These are phyloP conservation scores for Pouteria campechiana DNA, from an alignment of 179 eudicot species.

Conservation along the genomic window DNA sequence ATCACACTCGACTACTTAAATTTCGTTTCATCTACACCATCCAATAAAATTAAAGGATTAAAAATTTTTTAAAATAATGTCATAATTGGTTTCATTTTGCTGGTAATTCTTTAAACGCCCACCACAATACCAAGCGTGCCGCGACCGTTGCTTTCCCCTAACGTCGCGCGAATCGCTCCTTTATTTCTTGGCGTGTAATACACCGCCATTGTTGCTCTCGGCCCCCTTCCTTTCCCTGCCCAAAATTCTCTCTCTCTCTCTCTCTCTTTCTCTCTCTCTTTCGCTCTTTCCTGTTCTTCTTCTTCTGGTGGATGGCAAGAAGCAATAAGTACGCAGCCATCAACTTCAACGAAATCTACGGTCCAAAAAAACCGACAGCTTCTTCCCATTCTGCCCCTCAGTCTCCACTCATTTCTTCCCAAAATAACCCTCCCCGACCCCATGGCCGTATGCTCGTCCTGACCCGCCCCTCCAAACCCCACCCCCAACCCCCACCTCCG, in stretches of 20 bases:
- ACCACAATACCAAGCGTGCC: too few relatives aligned
- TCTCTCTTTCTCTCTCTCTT: neutral
- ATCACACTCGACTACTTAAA: too few relatives aligned
- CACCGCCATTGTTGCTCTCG: neutral
- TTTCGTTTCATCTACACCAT: too few relatives aligned
- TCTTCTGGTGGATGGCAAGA: conserved; percentile 62
- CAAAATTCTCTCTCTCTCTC: neutral
- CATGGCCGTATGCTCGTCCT: conserved; percentile 67
- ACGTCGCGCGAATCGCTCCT: neutral
- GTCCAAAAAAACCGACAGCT: conserved; percentile 6
- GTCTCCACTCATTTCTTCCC: conserved; percentile 8
- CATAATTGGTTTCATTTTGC: too few relatives aligned
- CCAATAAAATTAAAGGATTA: too few relatives aligned
- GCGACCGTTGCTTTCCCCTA: too few relatives aligned
- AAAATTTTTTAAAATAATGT: too few relatives aligned
- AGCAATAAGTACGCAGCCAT: conserved; percentile 64
- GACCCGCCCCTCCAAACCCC: conserved; percentile 53
- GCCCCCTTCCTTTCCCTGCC: neutral
- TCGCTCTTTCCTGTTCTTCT: conserved; percentile 4
- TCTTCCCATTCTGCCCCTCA: conserved; percentile 3
- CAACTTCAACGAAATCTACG: conserved; percentile 75
- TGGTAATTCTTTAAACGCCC: too few relatives aligned
- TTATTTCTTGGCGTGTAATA: neutral
- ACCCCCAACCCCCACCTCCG: conserved; percentile 13
- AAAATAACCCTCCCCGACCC: conserved; percentile 26